phyloP scores from a whole-genome alignment of 768 basidiomycete species.

The Boletus bicolor region DNA sequence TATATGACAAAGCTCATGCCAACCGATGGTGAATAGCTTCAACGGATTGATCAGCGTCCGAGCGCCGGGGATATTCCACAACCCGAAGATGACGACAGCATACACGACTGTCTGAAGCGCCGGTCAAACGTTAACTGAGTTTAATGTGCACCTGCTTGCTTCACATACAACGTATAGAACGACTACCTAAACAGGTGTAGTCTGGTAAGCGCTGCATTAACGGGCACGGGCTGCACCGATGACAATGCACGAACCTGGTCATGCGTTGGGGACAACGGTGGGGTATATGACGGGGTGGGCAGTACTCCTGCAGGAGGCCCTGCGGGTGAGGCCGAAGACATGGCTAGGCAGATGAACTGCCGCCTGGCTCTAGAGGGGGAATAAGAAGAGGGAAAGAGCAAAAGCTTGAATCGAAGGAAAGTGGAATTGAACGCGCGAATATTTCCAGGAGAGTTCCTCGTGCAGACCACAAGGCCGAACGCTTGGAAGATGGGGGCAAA shows the following conservation, averaged over 20 bases:
- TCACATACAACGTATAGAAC: slow-evolving; percentile 70
- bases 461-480: slow-evolving; percentile 31
- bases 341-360: slow-evolving; percentile 33
- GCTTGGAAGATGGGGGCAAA: slow-evolving; percentile 6
- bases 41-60: slow-evolving; percentile 78
- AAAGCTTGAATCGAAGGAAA: slow-evolving; percentile 15
- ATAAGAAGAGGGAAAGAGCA: slow-evolving; percentile 1
- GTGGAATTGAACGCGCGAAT: slow-evolving; percentile 18
- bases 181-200: slow-evolving; percentile 49
- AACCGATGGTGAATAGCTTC: slow-evolving; percentile 85
- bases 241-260: slow-evolving; percentile 56
- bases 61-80: slow-evolving; percentile 84
- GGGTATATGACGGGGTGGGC: slow-evolving; percentile 34
- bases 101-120: slow-evolving; percentile 69
- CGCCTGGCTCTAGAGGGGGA: slow-evolving; percentile 7
- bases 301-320: slow-evolving; percentile 35
- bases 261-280: slow-evolving; percentile 58
- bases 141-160: slow-evolving; percentile 11
- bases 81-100: slow-evolving; percentile 80
- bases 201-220: slow-evolving; percentile 22
- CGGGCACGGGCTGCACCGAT: slow-evolving; percentile 16
- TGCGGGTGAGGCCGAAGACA: slow-evolving; percentile 28
- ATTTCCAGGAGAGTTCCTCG: slow-evolving; percentile 26
- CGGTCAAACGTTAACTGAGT: slow-evolving; percentile 6
- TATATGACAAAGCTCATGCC: slow-evolving; percentile 87